These are phyloP conservation scores for Fistulinella cinereoalba DNA, from an alignment of 1,284 basidiomycete genomes.

Conservation along the genomic window DNA sequence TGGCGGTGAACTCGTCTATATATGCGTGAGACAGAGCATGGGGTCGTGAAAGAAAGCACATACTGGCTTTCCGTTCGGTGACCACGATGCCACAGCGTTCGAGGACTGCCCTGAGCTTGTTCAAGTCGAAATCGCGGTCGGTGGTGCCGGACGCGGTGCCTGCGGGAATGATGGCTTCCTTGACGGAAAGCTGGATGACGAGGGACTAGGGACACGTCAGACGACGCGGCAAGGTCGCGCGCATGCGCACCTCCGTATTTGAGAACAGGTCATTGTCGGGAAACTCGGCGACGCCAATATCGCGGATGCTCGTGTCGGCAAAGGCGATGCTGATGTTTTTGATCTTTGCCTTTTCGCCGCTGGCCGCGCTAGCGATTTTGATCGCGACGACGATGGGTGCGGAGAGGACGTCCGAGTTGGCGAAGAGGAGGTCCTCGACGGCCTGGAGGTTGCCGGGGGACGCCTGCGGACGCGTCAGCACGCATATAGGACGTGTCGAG, in stretches of 20 bases:
- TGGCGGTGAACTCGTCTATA: slow-evolving; percentile 80
- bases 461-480: slow-evolving; percentile 50
- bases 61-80: slow-evolving; percentile 84
- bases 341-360: slow-evolving; percentile 50
- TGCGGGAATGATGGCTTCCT: slow-evolving; percentile 81
- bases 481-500: not conserved
- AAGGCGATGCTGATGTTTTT: slow-evolving; percentile 73
- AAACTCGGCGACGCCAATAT: slow-evolving; percentile 83
- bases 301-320: slow-evolving; percentile 71
- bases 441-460: slow-evolving; percentile 94
- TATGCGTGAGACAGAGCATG: not conserved
- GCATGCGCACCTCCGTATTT: slow-evolving; percentile 77
- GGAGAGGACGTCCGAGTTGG: slow-evolving; percentile 76
- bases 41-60: slow-evolving; percentile 22
- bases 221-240: not conserved
- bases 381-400: slow-evolving; percentile 93
- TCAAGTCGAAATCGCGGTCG: slow-evolving; percentile 82
- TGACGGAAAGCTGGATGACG: slow-evolving; percentile 94
- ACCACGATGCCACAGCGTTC: slow-evolving; percentile 91
- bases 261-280: slow-evolving; percentile 95
- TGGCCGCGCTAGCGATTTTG: slow-evolving; percentile 62
- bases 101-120: slow-evolving; percentile 79
- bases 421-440: slow-evolving; percentile 92
- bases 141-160: slow-evolving; percentile 68
- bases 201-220: slow-evolving; percentile 63